Base-by-base conservation (phyloP, 2,329 filamentous ascomycete species). In the Chaetomium strumarium region DNA sequence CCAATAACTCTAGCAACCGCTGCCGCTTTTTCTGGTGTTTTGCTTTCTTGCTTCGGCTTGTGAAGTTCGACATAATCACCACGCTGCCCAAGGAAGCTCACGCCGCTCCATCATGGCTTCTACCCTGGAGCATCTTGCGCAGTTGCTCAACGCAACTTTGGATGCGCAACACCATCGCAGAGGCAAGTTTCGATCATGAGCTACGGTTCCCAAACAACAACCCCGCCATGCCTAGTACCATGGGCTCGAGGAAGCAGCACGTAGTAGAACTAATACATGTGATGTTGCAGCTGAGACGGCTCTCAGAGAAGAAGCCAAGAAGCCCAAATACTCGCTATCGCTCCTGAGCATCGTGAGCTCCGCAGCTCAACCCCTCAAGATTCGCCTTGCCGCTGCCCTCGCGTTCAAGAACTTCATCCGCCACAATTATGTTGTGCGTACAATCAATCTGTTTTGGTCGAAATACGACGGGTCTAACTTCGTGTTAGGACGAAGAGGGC, bases 401-500 rank as follows among this genome's bases (percentile, higher is more conserved):
- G 93, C 88, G 75, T 99, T 99, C 81, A 99, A 99, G 74, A 99
- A 99, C 75, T 95, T 96, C 70, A 90, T 99, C 66, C 87, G 88
- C 70, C 83, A 87, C 67, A 93, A 90, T 76, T 99, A 95, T 83
- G 88, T 90, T 63, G 84, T 86, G 72, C 62, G 81, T 75, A 42
- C 34, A 12, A 38, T 19, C 24, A 38, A n/a, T 24, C 24, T 33
- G n/a, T 24, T 5, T 3, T 3, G 16, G 7, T 14, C 7, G 9
- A 6, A 16, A 33, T 11, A 14, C 14, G 36, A 55, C 46, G 58
- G 52, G 20, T 41, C 24, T 43, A 19, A 44, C 40, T 55, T 17
- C 53, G 9, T n/a, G 38, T 19, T 60, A 86, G 76, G 89, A 97
- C 70, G 92, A 96, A 67, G 88, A 96, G 72, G 91, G 93, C 66